phyloP scores from a whole-genome alignment of 805 yeast species.

The Lipomyces yamanashiensis region DNA sequence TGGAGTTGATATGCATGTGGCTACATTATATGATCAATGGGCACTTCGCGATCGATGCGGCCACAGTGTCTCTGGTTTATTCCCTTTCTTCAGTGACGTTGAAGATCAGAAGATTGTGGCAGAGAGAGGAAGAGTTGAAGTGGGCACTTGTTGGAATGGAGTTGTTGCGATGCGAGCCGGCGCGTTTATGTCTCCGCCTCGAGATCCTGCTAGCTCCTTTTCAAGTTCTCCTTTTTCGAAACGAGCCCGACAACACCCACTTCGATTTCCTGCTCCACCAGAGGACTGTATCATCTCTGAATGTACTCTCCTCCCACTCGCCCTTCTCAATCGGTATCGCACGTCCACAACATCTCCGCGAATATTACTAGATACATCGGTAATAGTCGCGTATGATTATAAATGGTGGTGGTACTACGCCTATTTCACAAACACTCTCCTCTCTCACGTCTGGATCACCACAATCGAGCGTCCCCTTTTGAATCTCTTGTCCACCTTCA shows the following conservation, averaged over 20 bases:
- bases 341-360: constrained; percentile 16
- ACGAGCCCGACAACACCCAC: constrained; percentile 1
- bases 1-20: constrained; percentile 26
- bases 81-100: constrained; percentile 15
- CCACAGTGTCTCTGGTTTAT: constrained; percentile 21
- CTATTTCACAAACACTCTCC: constrained; percentile 25
- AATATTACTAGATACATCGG: constrained; percentile 24
- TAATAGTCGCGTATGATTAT: constrained; percentile 24
- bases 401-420: constrained; percentile 34
- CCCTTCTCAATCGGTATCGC: constrained; percentile 17
- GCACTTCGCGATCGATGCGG: constrained; percentile 29
- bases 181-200: constrained; percentile 29
- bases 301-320: constrained; percentile 26
- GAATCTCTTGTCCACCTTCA: constrained; percentile 3
- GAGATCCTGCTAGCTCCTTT: background rate
- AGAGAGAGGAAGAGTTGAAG: constrained; percentile 19
- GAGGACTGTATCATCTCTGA: constrained; percentile 22
- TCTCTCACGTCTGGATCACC: constrained; percentile 16
- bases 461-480: constrained; percentile 20
- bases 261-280: constrained; percentile 30
- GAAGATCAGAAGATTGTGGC: constrained; percentile 10
- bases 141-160: constrained; percentile 35
- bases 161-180: constrained; percentile 28
- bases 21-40: constrained; percentile 33
- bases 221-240: background rate